Evolutionary conservation across 495 filamentous ascomycete genomes (phyloP), one percentile per base, ranked within the genome.

Genomic region (Penicillium goetzii): DNA sequence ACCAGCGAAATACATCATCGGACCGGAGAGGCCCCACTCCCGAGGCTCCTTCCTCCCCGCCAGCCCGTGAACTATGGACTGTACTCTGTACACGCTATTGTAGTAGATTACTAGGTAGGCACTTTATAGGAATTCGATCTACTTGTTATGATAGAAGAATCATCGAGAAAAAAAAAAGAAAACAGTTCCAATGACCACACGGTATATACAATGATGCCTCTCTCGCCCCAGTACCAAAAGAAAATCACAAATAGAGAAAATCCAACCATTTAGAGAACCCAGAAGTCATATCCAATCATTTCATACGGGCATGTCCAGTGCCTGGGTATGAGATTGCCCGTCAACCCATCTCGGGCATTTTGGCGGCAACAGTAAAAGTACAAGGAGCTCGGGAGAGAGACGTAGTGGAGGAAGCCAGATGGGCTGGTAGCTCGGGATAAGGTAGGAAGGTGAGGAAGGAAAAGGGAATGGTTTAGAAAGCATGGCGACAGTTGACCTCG

Each of bases 271-370:
- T 61, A 60, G 51, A 61, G 49, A 67, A 67, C 62, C 66, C 66
- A 69, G 65, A 38, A 65, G 71, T 73, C 72, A 78, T 74, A 73
- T 78, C 65, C 74, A 76, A 73, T 76, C 72, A 58, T 75, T 64
- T 75, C 73, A 72, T 72, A 71, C 65, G 71, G 62, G 66, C 72
- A 76, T 73, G 60, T 70, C 72, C 70, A 67, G 67, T 70, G 66
- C 64, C 72, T 67, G 69, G 30, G 53, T 61, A 73, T 68, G 68
- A 62, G 66, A 66, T 60, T 51, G 64, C 62, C 67, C 62, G 38
- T 57, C 54, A 61, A 56, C 51, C 61, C 59, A 56, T 60, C 60
- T 68, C 69, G 62, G 68, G 71, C 65, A 68, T 72, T 72, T 76
- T 70, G 63, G 63, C 64, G 60, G 64, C 58, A 69, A 65, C 64